Conservation (phyloP, 345 rosid genomes). For the Psidium guajava region DNA sequence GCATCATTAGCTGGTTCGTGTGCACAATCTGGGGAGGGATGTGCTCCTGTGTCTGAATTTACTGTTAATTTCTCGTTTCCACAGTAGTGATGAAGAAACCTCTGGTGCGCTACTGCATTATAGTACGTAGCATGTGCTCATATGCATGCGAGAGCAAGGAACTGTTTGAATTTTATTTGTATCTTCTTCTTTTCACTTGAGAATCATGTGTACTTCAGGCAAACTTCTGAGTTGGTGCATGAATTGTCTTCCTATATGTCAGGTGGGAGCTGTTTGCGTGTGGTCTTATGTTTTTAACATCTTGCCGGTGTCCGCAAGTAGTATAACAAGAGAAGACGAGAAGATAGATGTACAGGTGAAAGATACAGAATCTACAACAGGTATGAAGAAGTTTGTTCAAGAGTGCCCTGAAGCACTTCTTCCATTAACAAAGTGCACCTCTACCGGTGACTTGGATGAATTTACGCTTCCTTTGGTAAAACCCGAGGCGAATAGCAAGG, state of each 20-base stretch:
- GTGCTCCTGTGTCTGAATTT: not conserved
- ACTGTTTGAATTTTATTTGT: not conserved
- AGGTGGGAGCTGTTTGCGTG: constrained; percentile 32
- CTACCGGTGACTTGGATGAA: not conserved
- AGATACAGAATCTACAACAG: not conserved
- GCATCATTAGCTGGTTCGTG: not conserved
- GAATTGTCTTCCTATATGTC: not conserved
- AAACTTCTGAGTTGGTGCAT: not conserved
- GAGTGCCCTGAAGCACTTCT: constrained; percentile 11
- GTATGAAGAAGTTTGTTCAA: not conserved
- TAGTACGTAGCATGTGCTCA: not conserved
- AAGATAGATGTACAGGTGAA: not conserved
- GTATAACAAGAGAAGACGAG: not conserved
- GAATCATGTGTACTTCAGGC: not conserved
- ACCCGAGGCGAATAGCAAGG: not conserved
- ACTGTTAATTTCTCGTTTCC: not conserved
- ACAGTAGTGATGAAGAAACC: not conserved
- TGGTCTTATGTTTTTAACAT: constrained; percentile 42
- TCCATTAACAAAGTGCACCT: not conserved
- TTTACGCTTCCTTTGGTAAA: not conserved
- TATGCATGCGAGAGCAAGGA: not conserved
- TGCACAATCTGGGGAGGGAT: not conserved
- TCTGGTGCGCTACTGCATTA: not conserved
- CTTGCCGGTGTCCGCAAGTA: constrained; percentile 14
- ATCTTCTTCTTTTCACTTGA: not conserved